Conservation (phyloP, 495 filamentous ascomycete species). For the Darksidea phi region DNA sequence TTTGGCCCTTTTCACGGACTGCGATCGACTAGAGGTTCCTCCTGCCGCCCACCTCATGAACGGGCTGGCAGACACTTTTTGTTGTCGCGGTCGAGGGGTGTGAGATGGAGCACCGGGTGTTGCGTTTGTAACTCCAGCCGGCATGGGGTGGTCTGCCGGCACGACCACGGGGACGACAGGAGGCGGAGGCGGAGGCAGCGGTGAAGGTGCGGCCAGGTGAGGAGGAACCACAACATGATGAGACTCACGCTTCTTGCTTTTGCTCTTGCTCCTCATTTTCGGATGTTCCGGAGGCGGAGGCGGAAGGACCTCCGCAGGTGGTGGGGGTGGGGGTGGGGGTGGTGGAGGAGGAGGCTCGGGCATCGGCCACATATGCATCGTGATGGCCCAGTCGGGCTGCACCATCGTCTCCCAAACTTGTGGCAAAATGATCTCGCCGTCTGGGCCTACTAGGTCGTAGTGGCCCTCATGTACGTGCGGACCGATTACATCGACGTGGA, state of each 20-base stretch:
- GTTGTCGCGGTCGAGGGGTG: neutral
- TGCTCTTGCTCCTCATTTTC: slow-evolving; percentile 6
- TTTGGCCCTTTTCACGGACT: slow-evolving; percentile 35
- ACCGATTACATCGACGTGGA: slow-evolving; percentile 79
- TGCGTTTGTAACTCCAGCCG: neutral
- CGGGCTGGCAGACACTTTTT: slow-evolving; percentile 4
- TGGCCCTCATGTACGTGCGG: slow-evolving; percentile 80
- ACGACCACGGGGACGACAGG: slow-evolving; percentile 11
- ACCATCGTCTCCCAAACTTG: slow-evolving; percentile 83
- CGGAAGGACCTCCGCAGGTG: neutral
- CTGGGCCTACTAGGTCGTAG: slow-evolving; percentile 79
- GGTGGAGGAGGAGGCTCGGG: slow-evolving; percentile 54
- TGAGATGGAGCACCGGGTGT: slow-evolving; percentile 3
- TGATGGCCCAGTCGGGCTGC: slow-evolving; percentile 84
- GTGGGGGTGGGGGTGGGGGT: slow-evolving; percentile 2
- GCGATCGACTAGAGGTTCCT: slow-evolving; percentile 17
- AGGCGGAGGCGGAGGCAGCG: slow-evolving; percentile 28
- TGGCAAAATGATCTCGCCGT: slow-evolving; percentile 84
- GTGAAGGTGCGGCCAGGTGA: slow-evolving; percentile 8
- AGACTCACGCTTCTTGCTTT: slow-evolving; percentile 2
- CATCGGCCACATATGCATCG: slow-evolving; percentile 98
- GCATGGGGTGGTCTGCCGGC: slow-evolving; percentile 1
- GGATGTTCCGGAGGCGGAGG: slow-evolving; percentile 4
- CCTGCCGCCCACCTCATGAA: slow-evolving; percentile 35
- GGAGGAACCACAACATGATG: slow-evolving; percentile 15